Base-by-base conservation (phyloP, 1,139 yeast genomes). In the Magnusiomyces starmeri region DNA sequence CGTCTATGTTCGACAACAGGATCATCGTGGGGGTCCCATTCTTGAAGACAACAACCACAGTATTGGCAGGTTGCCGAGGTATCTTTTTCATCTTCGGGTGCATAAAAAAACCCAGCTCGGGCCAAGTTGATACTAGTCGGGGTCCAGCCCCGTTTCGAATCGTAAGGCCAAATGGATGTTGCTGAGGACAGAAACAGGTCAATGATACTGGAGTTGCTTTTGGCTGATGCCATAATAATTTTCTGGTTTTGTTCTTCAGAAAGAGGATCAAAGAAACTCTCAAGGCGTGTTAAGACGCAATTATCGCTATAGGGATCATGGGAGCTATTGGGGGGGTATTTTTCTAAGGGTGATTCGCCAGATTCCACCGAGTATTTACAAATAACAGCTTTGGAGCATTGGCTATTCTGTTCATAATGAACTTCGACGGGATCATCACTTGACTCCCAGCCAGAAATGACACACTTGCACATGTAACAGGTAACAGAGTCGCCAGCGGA, bases 41-140 rank as follows among this genome's bases (percentile, higher is more conserved):
- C 82, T 57, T 82, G 87, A 21, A 87, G 70, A 1, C 82, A 73
- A 20, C 81, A 70, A 7, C 78, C 82, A 65, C 96, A 87, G 61
- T 83, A 85, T 56, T 82, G 73, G 60, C 96, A 87, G 12, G 76
- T 73, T 0, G 80, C 85, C n/a, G 79, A 69, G 62, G 85, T 95
- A 57, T 82, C 86, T 6, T 66, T 70, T 2, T 60, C 58, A 75
- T 76, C 55, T 76, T 76, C 64, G 71, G 95, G 95, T 14, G 79
- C 73, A 65, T 75, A 85, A 62, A 74, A 82, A 65, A 87, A 86
- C 1, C 96, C 96, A 26, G 79, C 74, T 35, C 74, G 75, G 1
- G 88, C 86, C 75, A 83, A 70, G 20, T 65, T 62, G 62, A 68
- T 54, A 27, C 72, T 65, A 0, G 76, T 74, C 0, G 85, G 79